Percentiles rank a stretch among this genome's conserved stretches.
Evolutionary conservation across 2,329 filamentous ascomycete species (phyloP).

Genomic region (Blumeriella jaapii): DNA sequence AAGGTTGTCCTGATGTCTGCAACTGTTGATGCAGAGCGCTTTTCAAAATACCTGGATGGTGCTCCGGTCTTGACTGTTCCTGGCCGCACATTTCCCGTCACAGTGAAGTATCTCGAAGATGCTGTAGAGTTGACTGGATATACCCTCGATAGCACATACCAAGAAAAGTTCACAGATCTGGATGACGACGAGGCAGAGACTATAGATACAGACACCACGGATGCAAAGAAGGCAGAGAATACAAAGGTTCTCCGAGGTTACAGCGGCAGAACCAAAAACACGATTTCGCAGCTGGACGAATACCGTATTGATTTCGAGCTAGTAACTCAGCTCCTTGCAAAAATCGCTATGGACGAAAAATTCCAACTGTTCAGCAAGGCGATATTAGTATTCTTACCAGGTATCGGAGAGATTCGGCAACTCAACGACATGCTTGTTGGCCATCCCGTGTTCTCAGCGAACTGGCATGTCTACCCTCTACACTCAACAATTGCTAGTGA

Average conservation of each 20-base stretch:
- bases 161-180: slow-evolving; percentile 43
- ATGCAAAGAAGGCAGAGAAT: slow-evolving; percentile 37
- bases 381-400: slow-evolving; percentile 87
- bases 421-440: slow-evolving; percentile 77
- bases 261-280: slow-evolving; percentile 62
- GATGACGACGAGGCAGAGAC: slow-evolving; percentile 46
- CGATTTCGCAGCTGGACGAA: slow-evolving; percentile 71
- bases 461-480: slow-evolving; percentile 80
- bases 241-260: slow-evolving; percentile 60
- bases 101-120: slow-evolving; percentile 82
- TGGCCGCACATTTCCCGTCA: slow-evolving; percentile 85
- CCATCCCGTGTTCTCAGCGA: slow-evolving; percentile 60
- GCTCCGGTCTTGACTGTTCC: slow-evolving; percentile 86
- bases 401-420: slow-evolving; percentile 82
- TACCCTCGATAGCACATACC: slow-evolving; percentile 37
- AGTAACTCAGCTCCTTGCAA: slow-evolving; percentile 65
- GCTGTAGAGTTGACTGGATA: slow-evolving; percentile 81
- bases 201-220: slow-evolving; percentile 39
- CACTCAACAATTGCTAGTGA: slow-evolving; percentile 94
- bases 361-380: slow-evolving; percentile 72
- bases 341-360: slow-evolving; percentile 57
- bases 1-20: slow-evolving; percentile 97
- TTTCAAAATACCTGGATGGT: slow-evolving; percentile 76
- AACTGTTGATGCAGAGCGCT: slow-evolving; percentile 84
- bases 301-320: slow-evolving; percentile 86